A percentile compares a stretch with the other conserved stretches of the same genome.
These are phyloP conservation scores for Talaromyces ruber DNA, from an alignment of 495 filamentous ascomycete genomes.

Conservation along the genomic window DNA sequence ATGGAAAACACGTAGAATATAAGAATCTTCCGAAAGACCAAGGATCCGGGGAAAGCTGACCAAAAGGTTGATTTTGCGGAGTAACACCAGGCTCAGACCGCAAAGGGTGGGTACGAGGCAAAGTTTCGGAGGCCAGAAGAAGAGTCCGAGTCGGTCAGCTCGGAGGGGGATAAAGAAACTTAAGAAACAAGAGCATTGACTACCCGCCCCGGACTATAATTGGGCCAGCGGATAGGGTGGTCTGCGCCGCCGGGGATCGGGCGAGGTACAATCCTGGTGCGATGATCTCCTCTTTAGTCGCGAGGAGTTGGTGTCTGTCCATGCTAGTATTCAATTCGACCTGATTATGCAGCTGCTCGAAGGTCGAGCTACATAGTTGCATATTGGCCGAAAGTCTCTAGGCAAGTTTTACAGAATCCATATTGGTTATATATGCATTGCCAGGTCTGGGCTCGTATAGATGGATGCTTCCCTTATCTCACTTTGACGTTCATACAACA, in stretches of 20 bases:
- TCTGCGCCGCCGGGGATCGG: background rate
- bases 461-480: background rate
- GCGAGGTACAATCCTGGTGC: background rate
- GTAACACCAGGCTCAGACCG: background rate
- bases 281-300: background rate
- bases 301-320: background rate
- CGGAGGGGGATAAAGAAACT: background rate
- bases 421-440: background rate
- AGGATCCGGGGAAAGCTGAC: conserved; percentile 13
- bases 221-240: background rate
- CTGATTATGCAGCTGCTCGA: background rate
- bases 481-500: background rate
- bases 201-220: background rate
- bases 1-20: background rate
- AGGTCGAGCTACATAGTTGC: background rate
- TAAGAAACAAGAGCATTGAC: background rate
- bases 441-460: background rate
- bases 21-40: background rate
- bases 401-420: background rate
- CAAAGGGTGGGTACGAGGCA: background rate
- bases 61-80: background rate
- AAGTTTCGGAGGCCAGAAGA: background rate
- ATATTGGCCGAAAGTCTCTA: background rate
- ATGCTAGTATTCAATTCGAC: background rate
- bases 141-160: background rate